Base-by-base conservation (phyloP, 345 rosid species). In the Nasturtium officinale region DNA sequence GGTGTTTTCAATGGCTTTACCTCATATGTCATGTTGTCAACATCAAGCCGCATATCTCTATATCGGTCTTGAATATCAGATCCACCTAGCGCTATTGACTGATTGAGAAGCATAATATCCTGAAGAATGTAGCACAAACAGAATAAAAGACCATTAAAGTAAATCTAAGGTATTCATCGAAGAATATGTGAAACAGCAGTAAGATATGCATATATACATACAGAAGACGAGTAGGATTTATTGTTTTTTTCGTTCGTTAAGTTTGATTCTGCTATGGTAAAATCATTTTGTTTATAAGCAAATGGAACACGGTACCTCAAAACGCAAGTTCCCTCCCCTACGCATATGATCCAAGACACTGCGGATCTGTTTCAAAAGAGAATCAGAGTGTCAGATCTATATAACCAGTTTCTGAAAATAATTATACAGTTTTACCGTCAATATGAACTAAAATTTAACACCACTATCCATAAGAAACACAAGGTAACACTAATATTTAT, bases 21-120 rank as follows among this genome's bases (percentile, higher is more conserved):
- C 96, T 91, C 98, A 56, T 94, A 94, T 30, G 98, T 74, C 98
- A 94, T 94, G 81, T 89, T 91, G 82, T 94, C 98, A 61, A 94
- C 97, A 72, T 91, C 97, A 20, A 94, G 97, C 35, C 97, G 88
- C 98, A 94, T 90, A 71, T 90, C 96, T 78, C 98, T 83, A 61
- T 94, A 89, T 63, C 86, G 87, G 77, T 94, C 98, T 50, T 87
- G 87, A 35, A 82, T 65, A 75, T 85, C 91, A 48, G 90, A 87
- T 67, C 74, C 73, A 16, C 96, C 95, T 74, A 84, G 75, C 62
- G 76, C 33, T 25, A 87, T 76, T 8, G 96, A 84, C 64, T 85
- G 98, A 76, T 89, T 90, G 28, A 89, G 85, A 62, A 91, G 81
- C 96, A 91, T 88, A 72, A 87, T 80, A 77, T 94, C 97, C 97